These are phyloP conservation scores for Truncatella angustata DNA, from an alignment of 2,329 filamentous ascomycete species.

Conservation along the genomic window DNA sequence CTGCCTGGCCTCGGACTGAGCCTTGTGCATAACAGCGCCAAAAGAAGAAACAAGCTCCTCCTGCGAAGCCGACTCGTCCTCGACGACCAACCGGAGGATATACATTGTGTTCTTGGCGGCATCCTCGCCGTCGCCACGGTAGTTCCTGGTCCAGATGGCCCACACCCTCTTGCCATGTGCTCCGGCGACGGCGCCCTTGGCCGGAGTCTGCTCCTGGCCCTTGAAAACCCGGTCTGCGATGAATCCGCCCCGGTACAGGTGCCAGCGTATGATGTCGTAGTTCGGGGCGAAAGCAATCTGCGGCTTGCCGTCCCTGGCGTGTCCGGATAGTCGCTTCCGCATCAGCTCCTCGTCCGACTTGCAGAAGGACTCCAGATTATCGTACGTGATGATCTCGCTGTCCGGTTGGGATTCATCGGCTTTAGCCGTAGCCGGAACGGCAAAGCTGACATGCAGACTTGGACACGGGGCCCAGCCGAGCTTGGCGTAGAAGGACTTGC, in stretches of 20 bases:
- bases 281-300: slow-evolving; percentile 68
- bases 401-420: slow-evolving; percentile 14
- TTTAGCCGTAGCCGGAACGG: slow-evolving; percentile 21
- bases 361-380: slow-evolving; percentile 62
- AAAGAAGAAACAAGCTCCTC: slow-evolving; percentile 52
- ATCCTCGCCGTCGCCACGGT: slow-evolving; percentile 53
- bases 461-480: slow-evolving; percentile 75
- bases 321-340: slow-evolving; percentile 44
- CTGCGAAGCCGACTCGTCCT: slow-evolving; percentile 36
- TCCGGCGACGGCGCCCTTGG: slow-evolving; percentile 69
- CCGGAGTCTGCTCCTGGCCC: slow-evolving; percentile 21
- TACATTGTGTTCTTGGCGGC: slow-evolving; percentile 66
- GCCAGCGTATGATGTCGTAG: slow-evolving; percentile 68
- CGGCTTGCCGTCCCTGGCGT: slow-evolving; percentile 38
- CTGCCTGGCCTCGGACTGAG: slow-evolving; percentile 66
- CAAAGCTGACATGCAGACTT: slow-evolving; percentile 71
- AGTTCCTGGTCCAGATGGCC: slow-evolving; percentile 71
- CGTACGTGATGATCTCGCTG: slow-evolving; percentile 50
- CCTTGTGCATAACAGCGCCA: slow-evolving; percentile 62
- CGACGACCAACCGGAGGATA: slow-evolving; percentile 67
- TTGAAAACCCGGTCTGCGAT: slow-evolving; percentile 63
- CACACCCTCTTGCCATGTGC: slow-evolving; percentile 59
- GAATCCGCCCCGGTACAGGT: slow-evolving; percentile 78
- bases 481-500: slow-evolving; percentile 75
- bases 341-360: slow-evolving; percentile 63